These are phyloP conservation scores for Aspergillus hiratsukae DNA, from an alignment of 2,329 filamentous ascomycete genomes.

Conservation along the genomic window DNA sequence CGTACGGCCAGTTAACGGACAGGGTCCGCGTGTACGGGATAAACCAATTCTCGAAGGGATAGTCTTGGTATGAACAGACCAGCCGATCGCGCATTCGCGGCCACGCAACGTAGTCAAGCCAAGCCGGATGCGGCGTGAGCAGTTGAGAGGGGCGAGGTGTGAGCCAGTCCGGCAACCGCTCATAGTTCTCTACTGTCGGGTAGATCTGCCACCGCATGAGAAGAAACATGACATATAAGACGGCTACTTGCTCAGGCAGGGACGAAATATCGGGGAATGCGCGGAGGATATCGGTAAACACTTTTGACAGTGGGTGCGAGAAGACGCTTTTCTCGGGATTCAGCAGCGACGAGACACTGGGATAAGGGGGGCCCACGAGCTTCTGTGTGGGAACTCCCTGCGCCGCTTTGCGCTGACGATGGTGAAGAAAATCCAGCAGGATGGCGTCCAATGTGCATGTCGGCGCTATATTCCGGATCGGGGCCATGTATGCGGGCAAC, in stretches of 20 bases:
- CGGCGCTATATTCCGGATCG: conserved; percentile 58
- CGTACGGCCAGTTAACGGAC: conserved; percentile 79
- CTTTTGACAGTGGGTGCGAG: conserved; percentile 73
- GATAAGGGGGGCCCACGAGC: conserved; percentile 72
- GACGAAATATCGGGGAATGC: conserved; percentile 75
- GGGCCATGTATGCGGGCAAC: conserved; percentile 33
- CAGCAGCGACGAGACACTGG: conserved; percentile 71
- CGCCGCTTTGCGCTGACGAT: conserved; percentile 61
- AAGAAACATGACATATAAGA: conserved; percentile 82
- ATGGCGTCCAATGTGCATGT: conserved; percentile 75
- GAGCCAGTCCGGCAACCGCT: conserved; percentile 69
- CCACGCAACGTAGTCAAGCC: conserved; percentile 80
- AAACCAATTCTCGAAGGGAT: conserved; percentile 76
- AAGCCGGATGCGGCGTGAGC: conserved; percentile 65
- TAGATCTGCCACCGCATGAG: conserved; percentile 81
- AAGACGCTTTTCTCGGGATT: conserved; percentile 61
- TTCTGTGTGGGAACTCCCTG: conserved; percentile 62
- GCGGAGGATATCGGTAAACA: conserved; percentile 78
- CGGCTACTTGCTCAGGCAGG: conserved; percentile 77
- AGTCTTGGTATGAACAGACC: conserved; percentile 50
- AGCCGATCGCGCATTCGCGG: conserved; percentile 69
- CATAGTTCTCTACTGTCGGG: conserved; percentile 73
- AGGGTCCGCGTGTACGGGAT: conserved; percentile 74
- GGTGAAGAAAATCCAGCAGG: conserved; percentile 72
- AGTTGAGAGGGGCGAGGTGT: conserved; percentile 64